A percentile compares a stretch with the other conserved stretches of the same genome.
phyloP scores from a whole-genome alignment of 2,329 filamentous ascomycete species.

The Xylariales sp. region DNA sequence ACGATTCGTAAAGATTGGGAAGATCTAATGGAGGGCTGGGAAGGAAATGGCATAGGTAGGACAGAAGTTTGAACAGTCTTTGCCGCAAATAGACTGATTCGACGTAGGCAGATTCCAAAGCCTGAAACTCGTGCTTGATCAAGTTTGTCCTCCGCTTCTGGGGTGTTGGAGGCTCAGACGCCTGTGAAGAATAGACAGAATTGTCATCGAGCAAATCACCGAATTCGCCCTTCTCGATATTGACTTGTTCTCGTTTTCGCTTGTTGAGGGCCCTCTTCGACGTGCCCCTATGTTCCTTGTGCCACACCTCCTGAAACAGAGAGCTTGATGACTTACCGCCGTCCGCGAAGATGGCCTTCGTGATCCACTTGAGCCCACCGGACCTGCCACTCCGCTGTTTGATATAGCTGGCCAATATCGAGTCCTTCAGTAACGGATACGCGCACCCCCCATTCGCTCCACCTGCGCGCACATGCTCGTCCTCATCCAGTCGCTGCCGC shows the following conservation, averaged over 20 bases:
- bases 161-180: slow-evolving; percentile 42
- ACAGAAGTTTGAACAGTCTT: slow-evolving; percentile 56
- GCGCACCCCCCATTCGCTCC: slow-evolving; percentile 19
- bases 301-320: slow-evolving; percentile 63
- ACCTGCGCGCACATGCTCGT: slow-evolving; percentile 18
- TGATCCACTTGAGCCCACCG: slow-evolving; percentile 45
- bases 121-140: slow-evolving; percentile 31
- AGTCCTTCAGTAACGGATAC: slow-evolving; percentile 39
- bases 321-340: slow-evolving; percentile 48
- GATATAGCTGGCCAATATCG: slow-evolving; percentile 59
- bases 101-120: slow-evolving; percentile 34
- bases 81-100: slow-evolving; percentile 59
- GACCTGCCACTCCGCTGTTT: slow-evolving; percentile 38
- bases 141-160: slow-evolving; percentile 30
- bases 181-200: slow-evolving; percentile 36
- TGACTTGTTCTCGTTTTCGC: slow-evolving; percentile 45
- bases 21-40: slow-evolving; percentile 34
- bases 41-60: slow-evolving; percentile 42
- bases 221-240: slow-evolving; percentile 56
- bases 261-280: slow-evolving; percentile 39
- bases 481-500: slow-evolving; percentile 44
- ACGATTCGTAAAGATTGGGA: slow-evolving; percentile 54
- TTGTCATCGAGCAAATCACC: slow-evolving; percentile 59
- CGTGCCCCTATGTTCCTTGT: slow-evolving; percentile 53
- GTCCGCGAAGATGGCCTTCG: slow-evolving; percentile 65